Evolutionary conservation across 257 asterid species (phyloP), one percentile per base, ranked within the genome.

Genomic region (Anisodus acutangulus): DNA sequence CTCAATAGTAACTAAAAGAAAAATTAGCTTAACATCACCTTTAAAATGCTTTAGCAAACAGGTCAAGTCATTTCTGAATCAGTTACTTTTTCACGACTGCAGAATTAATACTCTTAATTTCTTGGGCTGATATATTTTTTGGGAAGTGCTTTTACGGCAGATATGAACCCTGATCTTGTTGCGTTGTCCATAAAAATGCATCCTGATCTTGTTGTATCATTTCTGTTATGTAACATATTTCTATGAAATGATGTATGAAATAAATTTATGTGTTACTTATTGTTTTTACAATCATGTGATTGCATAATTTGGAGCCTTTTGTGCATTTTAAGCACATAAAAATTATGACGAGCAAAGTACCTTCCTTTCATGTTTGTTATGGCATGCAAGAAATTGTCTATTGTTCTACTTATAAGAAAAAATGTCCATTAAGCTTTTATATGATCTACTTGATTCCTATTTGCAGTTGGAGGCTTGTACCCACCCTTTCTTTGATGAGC

Each of bases 401-500:
- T 71, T 8, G 15, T 71, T 17, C 79, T 71, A n/a, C 17, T 17
- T 45, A 2, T 9, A 17, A 43, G 79, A 71, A 43, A 45, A 51
- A 71, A 17, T 43, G 15, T 45, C 37, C 37, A 71, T 76, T 26
- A 51, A 49, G 81, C 22, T 26, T 53, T 22, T 62, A 45, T 57
- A 66, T 43, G n/a, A 83, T 63, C 47, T 17, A 13, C 37, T 35
- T 78, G 78, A 68, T n/a, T 10, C 26, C 47, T 10, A 51, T 51
- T 70, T 89, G 88, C 92, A 93, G 97, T 82, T 93, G 80, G 97
- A 93, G 88, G 94, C 93, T 16, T 79, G 91, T 88, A 86, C 89
- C 70, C 95, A 93, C 79, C 91, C 97, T 43, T 92, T 91, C 93
- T 92, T 92, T 43, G 88, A 92, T 31, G 97, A 91, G 86, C 85